Evolutionary conservation across 345 rosid species (phyloP).

Genomic region (Salix udensis): DNA sequence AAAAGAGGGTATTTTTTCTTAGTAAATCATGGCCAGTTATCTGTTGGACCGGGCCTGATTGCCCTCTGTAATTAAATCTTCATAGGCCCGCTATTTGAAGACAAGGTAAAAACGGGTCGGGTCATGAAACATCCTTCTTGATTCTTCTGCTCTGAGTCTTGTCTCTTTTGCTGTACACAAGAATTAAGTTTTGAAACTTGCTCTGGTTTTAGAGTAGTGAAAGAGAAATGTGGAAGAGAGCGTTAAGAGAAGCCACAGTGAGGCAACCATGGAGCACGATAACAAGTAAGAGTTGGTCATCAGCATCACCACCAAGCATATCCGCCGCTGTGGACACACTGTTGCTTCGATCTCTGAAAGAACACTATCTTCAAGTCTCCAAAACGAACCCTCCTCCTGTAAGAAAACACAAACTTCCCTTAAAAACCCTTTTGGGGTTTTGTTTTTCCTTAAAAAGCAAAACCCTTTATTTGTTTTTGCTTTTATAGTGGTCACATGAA

Average conservation of each 20-base stretch:
- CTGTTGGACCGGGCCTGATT: neutral
- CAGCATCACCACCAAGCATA: slow-evolving; percentile 17
- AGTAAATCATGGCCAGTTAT: no score
- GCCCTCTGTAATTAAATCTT: neutral
- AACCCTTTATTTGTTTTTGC: neutral
- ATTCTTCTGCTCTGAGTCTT: neutral
- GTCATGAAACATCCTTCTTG: neutral
- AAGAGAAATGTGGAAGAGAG: slow-evolving; percentile 44
- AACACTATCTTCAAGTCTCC: slow-evolving; percentile 82
- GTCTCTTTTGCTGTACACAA: neutral
- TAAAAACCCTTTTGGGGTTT: neutral
- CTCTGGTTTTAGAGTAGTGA: neutral
- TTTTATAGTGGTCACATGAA: neutral
- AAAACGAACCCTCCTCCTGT: slow-evolving; percentile 96
- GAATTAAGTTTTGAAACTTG: neutral
- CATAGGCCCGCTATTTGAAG: neutral
- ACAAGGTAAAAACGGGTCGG: neutral
- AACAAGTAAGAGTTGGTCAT: slow-evolving; percentile 23
- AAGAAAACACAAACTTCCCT: neutral
- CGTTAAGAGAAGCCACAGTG: slow-evolving; percentile 24
- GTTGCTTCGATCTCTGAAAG: slow-evolving; percentile 83
- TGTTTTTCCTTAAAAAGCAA: neutral
- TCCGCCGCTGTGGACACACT: slow-evolving; percentile 65
- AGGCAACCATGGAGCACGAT: slow-evolving; percentile 39
- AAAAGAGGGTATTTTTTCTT: no score